A percentile compares a stretch with the other conserved stretches of the same genome.
Conservation (phyloP, 345 rosid genomes). For the Erysimum cheiranthoides region DNA sequence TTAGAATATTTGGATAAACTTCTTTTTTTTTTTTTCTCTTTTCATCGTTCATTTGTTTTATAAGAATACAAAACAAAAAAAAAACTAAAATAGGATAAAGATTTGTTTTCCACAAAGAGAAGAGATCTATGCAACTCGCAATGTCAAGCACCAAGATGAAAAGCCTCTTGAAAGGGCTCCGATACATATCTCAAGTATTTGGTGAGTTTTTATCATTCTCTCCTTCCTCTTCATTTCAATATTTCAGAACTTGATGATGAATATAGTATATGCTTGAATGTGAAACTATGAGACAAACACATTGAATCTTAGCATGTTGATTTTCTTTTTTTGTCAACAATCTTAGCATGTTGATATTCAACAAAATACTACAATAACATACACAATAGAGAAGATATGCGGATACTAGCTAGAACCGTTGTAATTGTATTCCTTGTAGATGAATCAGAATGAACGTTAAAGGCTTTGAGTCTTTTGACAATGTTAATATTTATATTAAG, state of each 20-base stretch:
- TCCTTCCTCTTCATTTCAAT: background rate
- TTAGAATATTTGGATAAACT: background rate
- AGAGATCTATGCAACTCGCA: slow-evolving; percentile 24
- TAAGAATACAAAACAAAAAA: background rate
- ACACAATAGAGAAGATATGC: background rate
- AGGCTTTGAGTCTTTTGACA: background rate
- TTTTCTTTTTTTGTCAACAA: too few species aligned
- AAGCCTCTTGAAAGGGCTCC: slow-evolving; percentile 62
- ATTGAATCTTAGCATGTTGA: background rate
- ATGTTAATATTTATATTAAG: background rate
- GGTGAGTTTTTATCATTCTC: slow-evolving; percentile 40
- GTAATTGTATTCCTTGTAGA: background rate
- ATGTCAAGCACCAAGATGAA: slow-evolving; percentile 43
- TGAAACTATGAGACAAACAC: background rate
- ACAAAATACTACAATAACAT: background rate
- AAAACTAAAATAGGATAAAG: background rate
- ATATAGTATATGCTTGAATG: background rate
- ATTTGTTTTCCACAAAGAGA: background rate
- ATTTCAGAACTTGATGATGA: background rate
- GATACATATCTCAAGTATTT: slow-evolving; percentile 57
- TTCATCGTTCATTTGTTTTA: background rate
- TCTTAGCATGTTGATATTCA: background rate
- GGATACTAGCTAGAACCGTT: background rate
- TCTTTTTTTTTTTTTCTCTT: background rate
- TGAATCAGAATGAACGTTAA: slow-evolving; percentile 1